phyloP scores from a whole-genome alignment of 2,329 filamentous ascomycete genomes.

The Drechslera avenae region DNA sequence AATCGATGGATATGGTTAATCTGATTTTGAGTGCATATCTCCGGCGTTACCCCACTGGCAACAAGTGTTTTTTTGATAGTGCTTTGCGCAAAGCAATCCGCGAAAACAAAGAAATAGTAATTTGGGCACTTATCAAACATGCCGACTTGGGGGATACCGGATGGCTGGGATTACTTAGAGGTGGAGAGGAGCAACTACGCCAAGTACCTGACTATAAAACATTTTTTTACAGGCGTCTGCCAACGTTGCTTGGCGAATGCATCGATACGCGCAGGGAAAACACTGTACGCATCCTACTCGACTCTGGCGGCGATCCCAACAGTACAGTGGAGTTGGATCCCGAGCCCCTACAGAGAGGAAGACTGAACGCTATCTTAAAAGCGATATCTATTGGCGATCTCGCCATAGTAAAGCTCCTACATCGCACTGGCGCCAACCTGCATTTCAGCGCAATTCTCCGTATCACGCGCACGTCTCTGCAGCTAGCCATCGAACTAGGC shows the following conservation, averaged over 20 bases:
- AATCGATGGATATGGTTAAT: neutral
- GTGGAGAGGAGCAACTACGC: too few relatives aligned
- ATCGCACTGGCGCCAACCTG: neutral
- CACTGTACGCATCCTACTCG: neutral
- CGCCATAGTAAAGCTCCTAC: neutral
- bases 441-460: slow-evolving; percentile 5
- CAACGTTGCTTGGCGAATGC: neutral
- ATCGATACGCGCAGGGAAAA: neutral
- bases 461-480: slow-evolving; percentile 13
- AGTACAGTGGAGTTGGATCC: neutral
- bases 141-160: neutral
- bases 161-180: neutral
- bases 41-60: neutral
- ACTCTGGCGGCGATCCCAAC: neutral
- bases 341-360: neutral
- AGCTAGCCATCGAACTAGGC: slow-evolving; percentile 11
- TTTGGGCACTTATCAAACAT: neutral
- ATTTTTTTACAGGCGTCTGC: neutral
- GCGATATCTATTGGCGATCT: slow-evolving; percentile 1
- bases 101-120: neutral
- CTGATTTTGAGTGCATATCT: neutral
- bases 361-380: neutral
- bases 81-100: neutral
- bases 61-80: neutral
- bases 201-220: rapidly evolving